Base-by-base conservation (phyloP, 1,284 basidiomycete genomes). In the Rhodotorula mucilaginosa region DNA sequence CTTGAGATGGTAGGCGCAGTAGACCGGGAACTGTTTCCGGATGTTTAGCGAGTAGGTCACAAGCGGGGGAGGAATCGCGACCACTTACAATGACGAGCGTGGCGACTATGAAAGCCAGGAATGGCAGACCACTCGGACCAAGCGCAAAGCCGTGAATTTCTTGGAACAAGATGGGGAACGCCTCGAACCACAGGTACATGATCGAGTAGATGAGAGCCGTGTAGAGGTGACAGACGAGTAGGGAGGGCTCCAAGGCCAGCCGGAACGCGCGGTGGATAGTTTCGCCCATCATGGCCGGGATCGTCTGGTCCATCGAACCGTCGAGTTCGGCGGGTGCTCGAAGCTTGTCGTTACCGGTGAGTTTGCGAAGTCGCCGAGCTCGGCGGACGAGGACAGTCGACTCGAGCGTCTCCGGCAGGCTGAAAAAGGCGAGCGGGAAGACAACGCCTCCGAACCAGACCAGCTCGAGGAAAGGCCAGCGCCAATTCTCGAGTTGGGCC, bases 371-470 rank as follows among this genome's bases (percentile, higher is more conserved):
- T 8, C 82, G 71, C 29, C 71, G 64, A 10, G 82, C 81, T 5
- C 82, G 78, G 39, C 79, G 74, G 61, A 74, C 67, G 34, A 83
- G 79, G 64, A 83, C 81, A 44, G 79, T 82, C 56, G 76, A 47
- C 18, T 72, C 70, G 8, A 77, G 74, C 10, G 82, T 83, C 66
- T 83, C 82, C 21, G 82, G 82, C 4, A 80, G 63, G 65, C 71
- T 57, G 46, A 82, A 52, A 66, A 73, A 68, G 47, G 78, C 58
- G 64, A 76, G 48, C 54, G 73, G 46, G 58, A 75, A 59, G 3
- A 72, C 67, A 39, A 71, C 67, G 8, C 73, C 74, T 18, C 71
- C 69, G 52, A 80, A 61, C 67, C 75, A 77, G 15, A 79, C 67
- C 26, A 80, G 70, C 71, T 75, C 74, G 67, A 72, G 76, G 56